These are phyloP conservation scores for Solanum chiquidenum DNA, from an alignment of 257 asterid genomes.

Conservation along the genomic window DNA sequence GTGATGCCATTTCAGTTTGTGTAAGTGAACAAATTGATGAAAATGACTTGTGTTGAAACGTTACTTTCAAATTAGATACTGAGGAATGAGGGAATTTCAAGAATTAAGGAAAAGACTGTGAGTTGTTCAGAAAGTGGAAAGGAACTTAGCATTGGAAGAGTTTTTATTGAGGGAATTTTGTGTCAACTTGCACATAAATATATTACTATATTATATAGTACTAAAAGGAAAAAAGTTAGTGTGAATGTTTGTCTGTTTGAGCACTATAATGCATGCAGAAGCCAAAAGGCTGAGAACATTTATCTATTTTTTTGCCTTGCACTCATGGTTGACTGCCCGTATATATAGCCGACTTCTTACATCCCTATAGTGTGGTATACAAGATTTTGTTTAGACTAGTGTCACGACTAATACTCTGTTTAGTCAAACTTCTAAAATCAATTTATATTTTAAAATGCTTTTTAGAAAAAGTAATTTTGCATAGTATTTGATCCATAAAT, in stretches of 20 bases:
- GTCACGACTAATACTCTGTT: not conserved
- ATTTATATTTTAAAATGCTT: too few relatives aligned
- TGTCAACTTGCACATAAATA: slow-evolving; percentile 9
- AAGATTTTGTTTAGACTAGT: not conserved
- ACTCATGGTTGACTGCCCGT: not conserved
- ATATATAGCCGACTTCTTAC: not conserved
- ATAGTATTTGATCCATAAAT: not conserved
- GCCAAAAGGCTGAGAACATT: slow-evolving; percentile 6
- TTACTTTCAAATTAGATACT: not conserved
- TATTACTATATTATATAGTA: not conserved
- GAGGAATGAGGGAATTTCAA: not conserved
- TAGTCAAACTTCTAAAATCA: not conserved
- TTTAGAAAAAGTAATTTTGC: too few relatives aligned
- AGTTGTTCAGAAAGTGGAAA: not conserved
- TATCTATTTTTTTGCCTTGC: not conserved
- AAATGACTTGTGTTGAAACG: not conserved
- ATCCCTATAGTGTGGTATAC: not conserved
- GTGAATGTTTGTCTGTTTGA: not conserved
- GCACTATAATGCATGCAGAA: slow-evolving; percentile 21
- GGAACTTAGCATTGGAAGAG: slow-evolving; percentile 1
- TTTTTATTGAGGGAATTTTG: not conserved
- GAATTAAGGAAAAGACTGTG: not conserved
- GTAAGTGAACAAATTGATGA: not conserved
- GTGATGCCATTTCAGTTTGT: not conserved
- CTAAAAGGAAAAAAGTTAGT: not conserved